Conservation (phyloP, 768 basidiomycete species). For the Suillus alpinus region DNA sequence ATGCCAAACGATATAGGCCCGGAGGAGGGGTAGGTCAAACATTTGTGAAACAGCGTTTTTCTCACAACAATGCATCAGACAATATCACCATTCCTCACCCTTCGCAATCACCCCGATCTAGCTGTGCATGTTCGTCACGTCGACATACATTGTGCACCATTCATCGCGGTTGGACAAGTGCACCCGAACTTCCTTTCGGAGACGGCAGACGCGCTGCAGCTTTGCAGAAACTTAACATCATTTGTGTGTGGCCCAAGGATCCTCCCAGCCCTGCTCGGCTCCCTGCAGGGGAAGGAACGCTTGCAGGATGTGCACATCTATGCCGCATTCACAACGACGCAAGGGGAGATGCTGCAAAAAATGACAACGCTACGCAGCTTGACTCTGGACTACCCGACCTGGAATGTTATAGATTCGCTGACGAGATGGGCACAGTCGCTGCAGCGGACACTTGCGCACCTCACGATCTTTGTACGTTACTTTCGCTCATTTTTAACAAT, state of each 20-base stretch:
- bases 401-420: slow-evolving; percentile 57
- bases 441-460: slow-evolving; percentile 42
- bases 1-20: slow-evolving; percentile 53
- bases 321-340: slow-evolving; percentile 51
- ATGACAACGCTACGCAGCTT: slow-evolving; percentile 43
- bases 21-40: slow-evolving; percentile 32
- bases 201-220: slow-evolving; percentile 43
- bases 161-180: slow-evolving; percentile 29
- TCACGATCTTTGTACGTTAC: slow-evolving; percentile 59
- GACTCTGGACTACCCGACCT: slow-evolving; percentile 57
- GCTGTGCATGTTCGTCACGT: slow-evolving; percentile 59
- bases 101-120: slow-evolving; percentile 50
- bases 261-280: slow-evolving; percentile 47
- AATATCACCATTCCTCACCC: slow-evolving; percentile 59
- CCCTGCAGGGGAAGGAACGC: slow-evolving; percentile 41
- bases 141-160: slow-evolving; percentile 51
- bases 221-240: slow-evolving; percentile 50
- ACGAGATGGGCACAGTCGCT: slow-evolving; percentile 53
- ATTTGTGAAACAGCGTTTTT: not conserved
- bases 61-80: slow-evolving; percentile 22
- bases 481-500: not conserved
- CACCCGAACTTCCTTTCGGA: slow-evolving; percentile 53
- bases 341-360: slow-evolving; percentile 42
- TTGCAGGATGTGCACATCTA: slow-evolving; percentile 48
- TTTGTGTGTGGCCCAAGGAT: slow-evolving; percentile 54